phyloP scores from a whole-genome alignment of 75 land plant genomes.

The Adiantum capillusveneris region DNA sequence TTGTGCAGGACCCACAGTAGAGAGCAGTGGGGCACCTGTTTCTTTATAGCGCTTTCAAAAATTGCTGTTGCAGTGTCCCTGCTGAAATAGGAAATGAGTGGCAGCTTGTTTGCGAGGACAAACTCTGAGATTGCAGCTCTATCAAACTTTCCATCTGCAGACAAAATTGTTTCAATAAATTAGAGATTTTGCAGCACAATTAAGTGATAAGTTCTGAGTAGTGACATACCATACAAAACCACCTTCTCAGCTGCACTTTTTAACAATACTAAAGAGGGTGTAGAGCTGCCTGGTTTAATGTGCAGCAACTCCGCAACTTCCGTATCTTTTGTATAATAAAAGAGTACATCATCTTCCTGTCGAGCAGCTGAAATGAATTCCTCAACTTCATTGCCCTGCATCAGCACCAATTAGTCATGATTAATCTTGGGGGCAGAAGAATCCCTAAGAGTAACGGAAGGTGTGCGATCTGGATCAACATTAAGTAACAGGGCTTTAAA shows the following conservation, averaged over 20 bases:
- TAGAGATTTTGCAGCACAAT: too few relatives aligned
- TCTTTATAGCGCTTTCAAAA: constrained; percentile 80
- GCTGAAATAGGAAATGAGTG: constrained; percentile 72
- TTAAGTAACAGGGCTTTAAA: too few relatives aligned
- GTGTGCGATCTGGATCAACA: too few relatives aligned
- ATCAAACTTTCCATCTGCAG: constrained; percentile 70
- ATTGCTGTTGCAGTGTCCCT: constrained; percentile 54
- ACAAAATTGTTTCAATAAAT: too few relatives aligned
- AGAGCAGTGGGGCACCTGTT: constrained; percentile 44
- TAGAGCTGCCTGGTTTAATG: constrained; percentile 40
- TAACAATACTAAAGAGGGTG: constrained; percentile 68
- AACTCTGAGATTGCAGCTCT: constrained; percentile 57
- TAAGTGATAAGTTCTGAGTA: too few relatives aligned
- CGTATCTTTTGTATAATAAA: constrained; percentile 52
- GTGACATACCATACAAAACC: constrained; percentile 33
- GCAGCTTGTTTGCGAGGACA: constrained; percentile 76
- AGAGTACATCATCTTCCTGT: constrained; percentile 78
- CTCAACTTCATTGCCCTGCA: constrained; percentile 70
- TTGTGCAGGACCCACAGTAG: too few relatives aligned
- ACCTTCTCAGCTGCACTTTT: constrained; percentile 80
- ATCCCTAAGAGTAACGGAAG: too few relatives aligned
- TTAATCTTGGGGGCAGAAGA: too few relatives aligned
- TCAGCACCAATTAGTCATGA: neutral
- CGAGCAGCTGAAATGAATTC: constrained; percentile 77
- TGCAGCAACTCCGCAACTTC: constrained; percentile 68